These are phyloP conservation scores for Phytopythium sindhum DNA, from an alignment of 352 stramenopile genomes.

Conservation along the genomic window DNA sequence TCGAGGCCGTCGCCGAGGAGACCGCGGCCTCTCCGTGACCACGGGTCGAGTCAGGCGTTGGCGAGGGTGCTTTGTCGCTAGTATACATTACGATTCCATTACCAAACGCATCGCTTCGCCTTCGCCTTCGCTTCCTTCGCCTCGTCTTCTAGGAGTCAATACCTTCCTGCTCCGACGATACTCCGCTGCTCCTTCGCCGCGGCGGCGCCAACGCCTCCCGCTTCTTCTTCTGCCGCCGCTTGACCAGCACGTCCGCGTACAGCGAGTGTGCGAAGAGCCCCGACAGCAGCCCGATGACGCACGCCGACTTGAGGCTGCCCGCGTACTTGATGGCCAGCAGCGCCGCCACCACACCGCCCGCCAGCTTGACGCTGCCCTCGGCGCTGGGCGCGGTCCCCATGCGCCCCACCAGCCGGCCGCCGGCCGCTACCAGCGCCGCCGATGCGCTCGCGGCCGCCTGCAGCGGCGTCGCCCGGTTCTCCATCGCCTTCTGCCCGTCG, in stretches of 20 bases:
- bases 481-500: background rate
- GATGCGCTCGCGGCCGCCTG: conserved; percentile 16
- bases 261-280: conserved; percentile 69
- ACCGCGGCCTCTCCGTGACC: background rate
- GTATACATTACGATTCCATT: background rate
- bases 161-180: background rate
- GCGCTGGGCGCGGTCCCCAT: conserved; percentile 26
- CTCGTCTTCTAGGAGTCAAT: background rate
- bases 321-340: conserved; percentile 59
- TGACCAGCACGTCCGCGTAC: conserved; percentile 65
- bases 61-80: background rate
- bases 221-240: conserved; percentile 18
- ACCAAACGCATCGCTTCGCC: background rate
- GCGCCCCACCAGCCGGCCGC: conserved; percentile 17
- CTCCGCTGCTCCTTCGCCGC: background rate
- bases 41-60: no score
- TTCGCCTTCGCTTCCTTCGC: no score
- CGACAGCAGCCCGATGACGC: conserved; percentile 51
- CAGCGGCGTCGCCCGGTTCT: conserved; percentile 7
- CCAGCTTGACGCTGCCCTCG: conserved; percentile 58
- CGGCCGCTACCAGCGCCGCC: conserved; percentile 18
- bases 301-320: conserved; percentile 56
- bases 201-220: conserved; percentile 5
- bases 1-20: conserved; percentile 27
- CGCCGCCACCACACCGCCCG: conserved; percentile 52